Evolutionary conservation across 768 basidiomycete species (phyloP).

Genomic region (Tulasnella sp.): DNA sequence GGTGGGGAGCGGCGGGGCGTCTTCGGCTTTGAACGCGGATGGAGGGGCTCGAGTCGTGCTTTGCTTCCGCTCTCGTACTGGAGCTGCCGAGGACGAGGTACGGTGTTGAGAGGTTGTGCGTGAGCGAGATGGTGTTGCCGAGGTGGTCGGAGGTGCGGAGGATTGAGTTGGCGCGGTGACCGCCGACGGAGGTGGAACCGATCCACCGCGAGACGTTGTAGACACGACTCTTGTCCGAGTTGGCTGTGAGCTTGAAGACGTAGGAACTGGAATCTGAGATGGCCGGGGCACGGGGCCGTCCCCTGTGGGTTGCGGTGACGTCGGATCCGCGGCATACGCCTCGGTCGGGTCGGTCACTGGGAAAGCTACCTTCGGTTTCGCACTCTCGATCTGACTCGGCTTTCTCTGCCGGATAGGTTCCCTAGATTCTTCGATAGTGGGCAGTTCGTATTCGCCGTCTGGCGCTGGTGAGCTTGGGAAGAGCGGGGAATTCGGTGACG

Average conservation of each 20-base stretch:
- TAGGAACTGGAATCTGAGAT: not conserved
- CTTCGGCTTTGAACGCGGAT: slow-evolving; percentile 5
- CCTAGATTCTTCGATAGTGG: not conserved
- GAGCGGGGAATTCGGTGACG: slow-evolving; percentile 13
- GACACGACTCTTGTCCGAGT: slow-evolving; percentile 1
- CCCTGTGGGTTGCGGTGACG: not conserved
- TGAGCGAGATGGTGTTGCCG: not conserved
- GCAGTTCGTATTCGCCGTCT: slow-evolving; percentile 1
- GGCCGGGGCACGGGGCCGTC: not conserved
- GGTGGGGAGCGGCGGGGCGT: not conserved
- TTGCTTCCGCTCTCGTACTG: slow-evolving; percentile 9
- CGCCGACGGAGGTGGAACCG: not conserved
- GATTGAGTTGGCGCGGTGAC: not conserved
- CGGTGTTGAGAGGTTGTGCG: slow-evolving; percentile 12
- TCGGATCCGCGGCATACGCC: not conserved
- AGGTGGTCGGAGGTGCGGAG: not conserved
- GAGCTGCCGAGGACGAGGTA: not conserved
- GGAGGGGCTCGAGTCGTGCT: not conserved
- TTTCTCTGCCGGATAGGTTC: slow-evolving; percentile 16
- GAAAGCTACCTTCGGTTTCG: slow-evolving; percentile 27
- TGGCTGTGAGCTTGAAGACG: not conserved
- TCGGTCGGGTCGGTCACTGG: slow-evolving; percentile 23
- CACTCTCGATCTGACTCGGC: slow-evolving; percentile 19
- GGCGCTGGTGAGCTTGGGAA: slow-evolving; percentile 16
- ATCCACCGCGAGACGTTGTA: not conserved